Base-by-base conservation (phyloP, 768 basidiomycete species). In the Galerina marginata region DNA sequence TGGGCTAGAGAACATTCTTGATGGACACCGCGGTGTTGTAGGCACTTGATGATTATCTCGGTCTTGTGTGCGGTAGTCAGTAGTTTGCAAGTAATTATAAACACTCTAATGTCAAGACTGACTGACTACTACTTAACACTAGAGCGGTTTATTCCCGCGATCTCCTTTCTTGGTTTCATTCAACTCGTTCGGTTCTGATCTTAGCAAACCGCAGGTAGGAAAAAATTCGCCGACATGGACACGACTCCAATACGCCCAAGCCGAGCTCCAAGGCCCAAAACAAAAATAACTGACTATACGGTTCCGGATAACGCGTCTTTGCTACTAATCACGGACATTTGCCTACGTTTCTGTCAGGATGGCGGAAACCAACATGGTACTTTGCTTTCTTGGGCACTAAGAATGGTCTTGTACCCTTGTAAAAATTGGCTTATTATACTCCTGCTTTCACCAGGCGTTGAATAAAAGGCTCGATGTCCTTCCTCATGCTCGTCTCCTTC, bases 1-100 rank as follows among this genome's bases (percentile, higher is more conserved):
- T 33, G 29, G 29, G 29, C 51, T 53, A 25, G 47, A 47, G 55
- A 56, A 33, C 46, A 49, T 57, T 47, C 56, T 45, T 57, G 56
- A 57, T 57, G 38, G 20, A 50, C 47, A 49, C 14, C 43, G 6
- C 44, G n/a, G 23, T 38, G 45, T 48, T n/a, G 37, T 46, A 26
- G 11, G 20, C 20, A 26, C 10, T 33, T 36, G 25, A 29, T 49
- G 6, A 15, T 4, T 57, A 40, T 49, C 47, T 57, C 14, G 46
- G 33, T 20, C 23, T 54, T 44, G 39, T 49, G 47, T 49, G 23
- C 46, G 46, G 9, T 26, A 42, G 26, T 26, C 39, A 55, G 43
- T 36, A 38, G 38, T 39, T 20, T 5, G 36, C 23, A 26, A 39
- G 38, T 16, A 57, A 57, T 40, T 53, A 53, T 53, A 53, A 40